Evolutionary conservation across 106 monocot species (phyloP).

Genomic region (Dendrobium huoshanense): DNA sequence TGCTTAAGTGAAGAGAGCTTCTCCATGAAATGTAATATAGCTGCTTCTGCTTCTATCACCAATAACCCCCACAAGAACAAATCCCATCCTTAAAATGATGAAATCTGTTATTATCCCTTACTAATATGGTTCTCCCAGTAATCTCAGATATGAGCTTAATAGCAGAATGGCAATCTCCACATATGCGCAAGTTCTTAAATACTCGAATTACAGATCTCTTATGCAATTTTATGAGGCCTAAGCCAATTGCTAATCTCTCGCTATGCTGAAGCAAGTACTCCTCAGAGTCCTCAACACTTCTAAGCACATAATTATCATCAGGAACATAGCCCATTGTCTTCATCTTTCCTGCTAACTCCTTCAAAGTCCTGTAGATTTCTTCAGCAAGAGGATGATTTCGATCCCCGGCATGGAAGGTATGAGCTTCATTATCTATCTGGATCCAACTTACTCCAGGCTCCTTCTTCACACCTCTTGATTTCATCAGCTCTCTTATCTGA

Average conservation of each 20-base stretch:
- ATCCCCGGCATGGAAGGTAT: constrained; percentile 18
- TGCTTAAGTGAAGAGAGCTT: neutral
- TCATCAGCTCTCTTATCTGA: constrained; percentile 21
- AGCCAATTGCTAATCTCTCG: constrained; percentile 8
- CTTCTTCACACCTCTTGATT: constrained; percentile 19
- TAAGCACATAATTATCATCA: constrained; percentile 16
- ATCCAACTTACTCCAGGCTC: constrained; percentile 34
- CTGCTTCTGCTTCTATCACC: neutral
- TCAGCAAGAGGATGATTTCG: constrained; percentile 11
- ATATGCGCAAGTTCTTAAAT: constrained; percentile 12
- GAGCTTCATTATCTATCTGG: constrained; percentile 7
- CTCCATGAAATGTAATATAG: neutral
- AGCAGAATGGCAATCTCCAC: constrained; percentile 14
- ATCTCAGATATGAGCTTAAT: constrained; percentile 12
- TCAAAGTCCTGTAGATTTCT: constrained; percentile 24
- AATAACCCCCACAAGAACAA: constrained; percentile 7
- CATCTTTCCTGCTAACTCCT: constrained; percentile 9
- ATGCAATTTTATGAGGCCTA: neutral
- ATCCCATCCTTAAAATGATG: constrained; percentile 2
- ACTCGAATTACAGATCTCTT: constrained; percentile 1
- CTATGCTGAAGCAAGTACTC: constrained; percentile 6
- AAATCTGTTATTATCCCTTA: neutral
- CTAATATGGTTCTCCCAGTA: constrained; percentile 3
- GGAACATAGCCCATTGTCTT: constrained; percentile 12
- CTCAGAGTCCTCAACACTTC: constrained; percentile 12